Conservation (phyloP, 352 stramenopile species). For the Phytopythium ostracodes region DNA sequence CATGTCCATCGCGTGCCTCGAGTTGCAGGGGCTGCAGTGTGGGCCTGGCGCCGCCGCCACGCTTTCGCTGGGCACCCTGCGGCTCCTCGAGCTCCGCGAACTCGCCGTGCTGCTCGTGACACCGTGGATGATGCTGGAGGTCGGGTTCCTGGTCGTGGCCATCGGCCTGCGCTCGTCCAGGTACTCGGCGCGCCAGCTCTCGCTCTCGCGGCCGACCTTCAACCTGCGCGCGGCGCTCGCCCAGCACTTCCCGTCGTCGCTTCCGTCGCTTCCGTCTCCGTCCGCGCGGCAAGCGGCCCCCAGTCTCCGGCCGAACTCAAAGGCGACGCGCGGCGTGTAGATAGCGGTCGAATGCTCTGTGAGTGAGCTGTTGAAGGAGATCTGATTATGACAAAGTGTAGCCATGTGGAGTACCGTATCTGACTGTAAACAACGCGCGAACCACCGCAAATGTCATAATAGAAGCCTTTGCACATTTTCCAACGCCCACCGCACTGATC, state of each 20-base stretch:
- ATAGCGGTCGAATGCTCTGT: too few relatives aligned
- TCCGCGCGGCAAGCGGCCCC: neutral
- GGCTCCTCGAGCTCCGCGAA: constrained; percentile 33
- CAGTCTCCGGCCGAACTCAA: too few relatives aligned
- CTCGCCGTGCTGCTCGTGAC: constrained; percentile 38
- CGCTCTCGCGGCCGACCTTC: constrained; percentile 49
- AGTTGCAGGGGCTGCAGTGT: constrained; percentile 38
- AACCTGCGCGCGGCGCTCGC: constrained; percentile 56
- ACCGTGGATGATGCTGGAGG: constrained; percentile 53
- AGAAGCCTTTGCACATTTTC: neutral
- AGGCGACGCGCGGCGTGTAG: too few relatives aligned
- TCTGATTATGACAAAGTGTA: neutral
- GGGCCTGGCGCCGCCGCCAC: constrained; percentile 22
- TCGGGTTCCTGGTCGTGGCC: constrained; percentile 40
- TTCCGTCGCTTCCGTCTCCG: neutral
- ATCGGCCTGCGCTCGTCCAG: constrained; percentile 54
- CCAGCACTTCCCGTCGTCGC: constrained; percentile 29
- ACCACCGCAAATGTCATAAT: neutral
- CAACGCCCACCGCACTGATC: neutral
- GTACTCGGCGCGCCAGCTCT: constrained; percentile 50
- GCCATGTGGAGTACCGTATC: neutral
- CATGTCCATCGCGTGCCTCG: constrained; percentile 52
- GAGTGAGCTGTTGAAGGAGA: neutral
- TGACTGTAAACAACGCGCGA: neutral
- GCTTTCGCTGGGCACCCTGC: constrained; percentile 18